These are phyloP conservation scores for Pythium plurisporium DNA, from an alignment of 352 stramenopile species.

Conservation along the genomic window DNA sequence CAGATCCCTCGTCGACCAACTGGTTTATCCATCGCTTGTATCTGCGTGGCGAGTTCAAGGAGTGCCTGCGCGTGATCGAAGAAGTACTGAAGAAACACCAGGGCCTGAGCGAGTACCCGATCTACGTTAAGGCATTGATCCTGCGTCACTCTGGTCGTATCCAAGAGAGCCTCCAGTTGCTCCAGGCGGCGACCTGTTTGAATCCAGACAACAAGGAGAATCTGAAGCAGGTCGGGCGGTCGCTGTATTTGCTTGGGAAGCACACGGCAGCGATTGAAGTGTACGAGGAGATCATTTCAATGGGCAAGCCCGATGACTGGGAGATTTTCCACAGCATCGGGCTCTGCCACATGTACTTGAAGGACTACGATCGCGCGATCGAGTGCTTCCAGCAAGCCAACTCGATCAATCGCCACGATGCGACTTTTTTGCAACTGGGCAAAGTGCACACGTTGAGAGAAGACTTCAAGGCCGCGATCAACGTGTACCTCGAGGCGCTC, in stretches of 20 bases:
- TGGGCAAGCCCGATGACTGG: constrained; percentile 85
- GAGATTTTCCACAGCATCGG: constrained; percentile 92
- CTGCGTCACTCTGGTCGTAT: constrained; percentile 85
- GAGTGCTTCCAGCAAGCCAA: constrained; percentile 90
- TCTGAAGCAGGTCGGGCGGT: constrained; percentile 87
- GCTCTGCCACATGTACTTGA: constrained; percentile 90
- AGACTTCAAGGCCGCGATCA: constrained; percentile 84
- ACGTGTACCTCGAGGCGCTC: constrained; percentile 88
- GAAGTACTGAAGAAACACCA: constrained; percentile 77
- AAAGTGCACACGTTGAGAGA: constrained; percentile 84
- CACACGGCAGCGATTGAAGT: constrained; percentile 89
- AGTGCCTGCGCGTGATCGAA: constrained; percentile 89
- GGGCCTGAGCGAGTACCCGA: constrained; percentile 88
- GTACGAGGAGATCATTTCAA: constrained; percentile 87
- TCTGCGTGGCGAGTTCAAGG: constrained; percentile 80
- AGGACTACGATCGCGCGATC: constrained; percentile 87
- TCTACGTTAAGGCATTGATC: constrained; percentile 92
- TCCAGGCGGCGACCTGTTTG: constrained; percentile 89
- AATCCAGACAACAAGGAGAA: constrained; percentile 91
- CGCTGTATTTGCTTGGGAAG: constrained; percentile 83
- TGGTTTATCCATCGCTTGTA: constrained; percentile 86
- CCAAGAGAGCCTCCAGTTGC: constrained; percentile 88
- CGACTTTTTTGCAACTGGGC: constrained; percentile 90
- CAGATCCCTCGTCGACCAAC: constrained; percentile 58
- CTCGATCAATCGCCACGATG: constrained; percentile 88